Evolutionary conservation across 192 early-diverging fungal genomes (phyloP).

Genomic region (Podila verticillata): DNA sequence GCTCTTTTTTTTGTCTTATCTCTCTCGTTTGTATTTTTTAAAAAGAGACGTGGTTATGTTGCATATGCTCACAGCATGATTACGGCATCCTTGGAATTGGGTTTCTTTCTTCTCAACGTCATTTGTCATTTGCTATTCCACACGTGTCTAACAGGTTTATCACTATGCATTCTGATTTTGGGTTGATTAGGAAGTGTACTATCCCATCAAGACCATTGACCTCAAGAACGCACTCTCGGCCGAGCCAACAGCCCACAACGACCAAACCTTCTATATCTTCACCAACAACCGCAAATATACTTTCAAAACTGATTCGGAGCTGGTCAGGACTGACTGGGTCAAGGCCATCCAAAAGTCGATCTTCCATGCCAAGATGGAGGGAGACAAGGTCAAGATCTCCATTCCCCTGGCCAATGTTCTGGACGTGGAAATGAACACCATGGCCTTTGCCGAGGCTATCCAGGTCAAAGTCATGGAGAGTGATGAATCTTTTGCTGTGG

Average conservation of each 20-base stretch:
- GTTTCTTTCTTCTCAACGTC: neutral
- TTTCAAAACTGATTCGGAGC: slow-evolving; percentile 67
- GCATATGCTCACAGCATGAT: neutral
- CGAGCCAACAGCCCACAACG: slow-evolving; percentile 46
- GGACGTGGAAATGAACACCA: slow-evolving; percentile 61
- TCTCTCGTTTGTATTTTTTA: neutral
- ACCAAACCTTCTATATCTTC: slow-evolving; percentile 57
- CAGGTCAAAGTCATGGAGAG: slow-evolving; percentile 60
- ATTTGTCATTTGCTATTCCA: neutral
- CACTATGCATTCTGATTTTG: neutral
- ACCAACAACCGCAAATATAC: slow-evolving; percentile 61
- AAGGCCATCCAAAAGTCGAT: slow-evolving; percentile 65
- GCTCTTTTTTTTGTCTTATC: neutral
- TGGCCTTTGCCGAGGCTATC: slow-evolving; percentile 62
- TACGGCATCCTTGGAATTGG: too few species aligned
- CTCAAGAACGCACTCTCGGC: slow-evolving; percentile 68
- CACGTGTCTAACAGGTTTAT: neutral
- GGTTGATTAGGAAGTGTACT: slow-evolving; percentile 60
- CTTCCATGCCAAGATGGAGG: slow-evolving; percentile 66
- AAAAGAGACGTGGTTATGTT: neutral
- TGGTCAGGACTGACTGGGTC: slow-evolving; percentile 65
- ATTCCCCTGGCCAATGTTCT: slow-evolving; percentile 65
- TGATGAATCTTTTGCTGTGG: slow-evolving; percentile 62
- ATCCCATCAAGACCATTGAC: slow-evolving; percentile 66
- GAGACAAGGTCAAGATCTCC: slow-evolving; percentile 66